A percentile compares a stretch with the other conserved stretches of the same genome.
These are phyloP conservation scores for Ophiostoma populinum DNA, from an alignment of 2,329 filamentous ascomycete genomes.

Conservation along the genomic window DNA sequence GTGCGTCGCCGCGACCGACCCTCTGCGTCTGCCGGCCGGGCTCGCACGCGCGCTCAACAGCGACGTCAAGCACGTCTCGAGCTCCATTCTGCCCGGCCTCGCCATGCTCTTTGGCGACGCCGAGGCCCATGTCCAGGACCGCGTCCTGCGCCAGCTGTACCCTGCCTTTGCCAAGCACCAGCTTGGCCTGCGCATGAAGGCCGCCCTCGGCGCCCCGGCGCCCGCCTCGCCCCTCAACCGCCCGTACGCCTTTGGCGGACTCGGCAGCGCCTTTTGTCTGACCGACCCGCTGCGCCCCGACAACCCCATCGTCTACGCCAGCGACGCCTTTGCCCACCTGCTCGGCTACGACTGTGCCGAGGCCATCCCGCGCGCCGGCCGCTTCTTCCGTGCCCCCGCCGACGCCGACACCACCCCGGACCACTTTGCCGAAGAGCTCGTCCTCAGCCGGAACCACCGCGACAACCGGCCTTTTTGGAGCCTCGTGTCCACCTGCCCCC, in stretches of 20 bases:
- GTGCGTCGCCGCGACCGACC: constrained; percentile 21
- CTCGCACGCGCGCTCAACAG: constrained; percentile 24
- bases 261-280: constrained; percentile 41
- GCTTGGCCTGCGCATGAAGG: constrained; percentile 25
- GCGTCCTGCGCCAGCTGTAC: constrained; percentile 27
- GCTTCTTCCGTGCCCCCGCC: constrained; percentile 28
- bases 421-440: constrained; percentile 19
- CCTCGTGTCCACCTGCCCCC: constrained; percentile 33
- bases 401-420: constrained; percentile 13
- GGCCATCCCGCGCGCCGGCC: constrained; percentile 29
- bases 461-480: constrained; percentile 37
- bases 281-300: constrained; percentile 32
- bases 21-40: constrained; percentile 24
- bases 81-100: constrained; percentile 26
- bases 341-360: constrained; percentile 29
- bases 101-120: constrained; percentile 24
- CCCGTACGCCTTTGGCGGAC: constrained; percentile 20
- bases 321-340: constrained; percentile 30
- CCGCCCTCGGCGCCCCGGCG: constrained; percentile 22
- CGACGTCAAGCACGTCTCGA: constrained; percentile 29
- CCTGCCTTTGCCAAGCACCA: constrained; percentile 33
- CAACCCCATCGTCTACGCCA: constrained; percentile 32
- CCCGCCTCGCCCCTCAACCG: constrained; percentile 15
- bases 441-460: constrained; percentile 29
- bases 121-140: constrained; percentile 22